Evolutionary conservation across 371 early-diverging fungal genomes (phyloP), one percentile per base, ranked within the genome.

Genomic region (Rhizopus sp.): DNA sequence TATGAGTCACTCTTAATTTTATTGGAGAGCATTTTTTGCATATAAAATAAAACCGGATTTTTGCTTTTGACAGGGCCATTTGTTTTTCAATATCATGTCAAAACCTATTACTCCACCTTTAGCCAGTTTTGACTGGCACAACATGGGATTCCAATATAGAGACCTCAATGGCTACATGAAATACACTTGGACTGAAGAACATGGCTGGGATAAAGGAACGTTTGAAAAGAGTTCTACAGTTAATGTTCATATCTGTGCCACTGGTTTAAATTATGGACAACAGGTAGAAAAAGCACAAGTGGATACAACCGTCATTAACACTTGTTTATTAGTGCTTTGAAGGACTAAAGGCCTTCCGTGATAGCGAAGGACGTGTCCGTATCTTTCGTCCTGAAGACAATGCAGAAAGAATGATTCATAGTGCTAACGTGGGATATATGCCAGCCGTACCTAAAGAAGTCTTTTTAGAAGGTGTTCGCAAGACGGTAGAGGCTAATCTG

Each of bases 341-440:
- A 76, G 93, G 93, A 29, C 64, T 92, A 63, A 92, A 92, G 69
- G 91, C 93, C 4, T 92, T 88, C 82, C 76, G 88, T 17, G 81
- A 83, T 75, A 80, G 76, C 47, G 82, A 90, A 61, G 88, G 87
- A 15, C 84, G 84, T 64, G 77, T 91, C 40, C 85, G 90, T 52
- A 72, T 89, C 45, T 92, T 92, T 78, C 81, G 93, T 45, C 89
- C 90, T 34, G 77, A 87, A 41, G 75, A 73, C 7, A 92, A 92
- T 69, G 89, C 88, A 3, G 72, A 69, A n/a, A 85, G 93, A 52
- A 75, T 92, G 78, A 59, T 59, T 0, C 70, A 67, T 41, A 83
- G 86, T 49, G 88, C 88, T 42, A 62, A 72, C 3, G 74, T 80
- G 32, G 69, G 75, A 13, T 72, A 72, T 50, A 90, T 92, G 91